Conservation (phyloP, 2,329 filamentous ascomycete genomes). For the Fusarium citri region DNA sequence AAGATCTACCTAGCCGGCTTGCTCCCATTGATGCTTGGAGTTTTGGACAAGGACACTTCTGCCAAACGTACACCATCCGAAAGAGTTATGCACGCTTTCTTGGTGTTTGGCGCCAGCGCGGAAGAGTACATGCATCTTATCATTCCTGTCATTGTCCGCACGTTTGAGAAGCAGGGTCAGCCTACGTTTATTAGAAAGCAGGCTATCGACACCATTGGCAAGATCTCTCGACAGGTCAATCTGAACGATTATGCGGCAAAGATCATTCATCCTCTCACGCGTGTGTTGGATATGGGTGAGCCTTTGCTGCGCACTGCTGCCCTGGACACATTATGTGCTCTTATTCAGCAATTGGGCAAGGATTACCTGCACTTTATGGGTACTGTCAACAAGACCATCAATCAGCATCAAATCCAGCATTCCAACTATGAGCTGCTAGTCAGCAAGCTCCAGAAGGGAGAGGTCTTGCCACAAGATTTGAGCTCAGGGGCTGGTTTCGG, state of each 20-base stretch:
- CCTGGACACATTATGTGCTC: constrained; percentile 91
- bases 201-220: constrained; percentile 94
- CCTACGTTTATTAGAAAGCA: constrained; percentile 83
- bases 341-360: constrained; percentile 95
- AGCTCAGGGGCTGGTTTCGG: constrained; percentile 86
- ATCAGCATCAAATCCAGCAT: constrained; percentile 83
- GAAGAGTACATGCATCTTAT: constrained; percentile 99
- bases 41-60: constrained; percentile 86
- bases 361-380: constrained; percentile 96
- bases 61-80: constrained; percentile 84
- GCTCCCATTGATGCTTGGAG: constrained; percentile 92
- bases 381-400: constrained; percentile 89
- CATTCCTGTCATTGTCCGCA: constrained; percentile 91
- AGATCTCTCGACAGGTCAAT: constrained; percentile 95
- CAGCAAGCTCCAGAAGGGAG: constrained; percentile 92
- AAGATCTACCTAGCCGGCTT: constrained; percentile 93
- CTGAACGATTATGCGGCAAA: constrained; percentile 96
- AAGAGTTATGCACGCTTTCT: constrained; percentile 90
- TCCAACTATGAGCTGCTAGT: constrained; percentile 93
- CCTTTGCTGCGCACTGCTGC: constrained; percentile 81
- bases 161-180: constrained; percentile 90
- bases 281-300: constrained; percentile 81
- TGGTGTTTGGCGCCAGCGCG: constrained; percentile 94
- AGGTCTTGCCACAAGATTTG: constrained; percentile 93
- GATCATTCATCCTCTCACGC: constrained; percentile 92